Evolutionary conservation across 306 rosid species (phyloP), one percentile per base, ranked within the genome.

Genomic region (Quercus engelmannii): DNA sequence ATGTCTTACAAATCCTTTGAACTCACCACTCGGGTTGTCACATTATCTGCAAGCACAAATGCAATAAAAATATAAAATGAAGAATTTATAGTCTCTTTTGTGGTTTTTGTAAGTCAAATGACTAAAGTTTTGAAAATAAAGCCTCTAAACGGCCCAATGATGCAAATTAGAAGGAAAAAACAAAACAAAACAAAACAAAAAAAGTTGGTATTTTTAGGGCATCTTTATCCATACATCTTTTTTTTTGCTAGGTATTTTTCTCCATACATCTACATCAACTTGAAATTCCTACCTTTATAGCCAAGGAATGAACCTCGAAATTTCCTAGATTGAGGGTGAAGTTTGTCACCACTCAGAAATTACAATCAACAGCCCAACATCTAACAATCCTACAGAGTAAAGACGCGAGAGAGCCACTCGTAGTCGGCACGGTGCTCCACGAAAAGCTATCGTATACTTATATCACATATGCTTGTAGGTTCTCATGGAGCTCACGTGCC

Each of bases 261-360:
- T 58, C 73, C 19, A 63, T 72, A 7, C 26, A 63, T 28, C 35
- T 20, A 41, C 17, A 4, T 12, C 35, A 13, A 33, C 41, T n/a
- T 35, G 11, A 26, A 17, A 73, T 59, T 30, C 49, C 76, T 76
- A 8, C 43, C 81, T 81, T 76, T 11, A 5, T 51, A 6, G 38
- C 85, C 62, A 81, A 76, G 81, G 10, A 70, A 78, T 46, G 35
- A 80, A 30, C 35, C 3, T 30, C 70, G 10, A 4, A 30, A 25
- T 13, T 21, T 73, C 55, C 56, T 17, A 51, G 54, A 3, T 12
- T 43, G 1, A 20, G 52, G 23, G 31, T 20, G 0, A 51, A 38
- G 63, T 30, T 62, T 71, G n/a, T 6, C 61, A 70, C 69, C 28
- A 21, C 62, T 77, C 21, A 15, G 6, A 12, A 71, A 49, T 12